Evolutionary conservation across 2,329 filamentous ascomycete genomes (phyloP).

Genomic region (Madurella mycetomatis): DNA sequence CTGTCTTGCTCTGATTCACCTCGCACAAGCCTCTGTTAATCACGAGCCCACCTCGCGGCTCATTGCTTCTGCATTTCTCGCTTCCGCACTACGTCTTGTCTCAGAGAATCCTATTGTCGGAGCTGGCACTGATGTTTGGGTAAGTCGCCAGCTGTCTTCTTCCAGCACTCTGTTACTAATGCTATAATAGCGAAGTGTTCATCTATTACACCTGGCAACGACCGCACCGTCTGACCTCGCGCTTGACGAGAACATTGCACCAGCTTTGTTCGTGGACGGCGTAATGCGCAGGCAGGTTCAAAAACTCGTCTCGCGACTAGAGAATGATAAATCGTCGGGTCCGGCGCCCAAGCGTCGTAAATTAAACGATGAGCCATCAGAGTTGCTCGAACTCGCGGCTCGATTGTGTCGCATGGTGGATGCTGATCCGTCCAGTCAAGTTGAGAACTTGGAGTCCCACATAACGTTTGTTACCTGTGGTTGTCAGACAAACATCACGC

Average conservation of each 20-base stretch:
- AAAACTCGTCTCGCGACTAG: slow-evolving; percentile 3
- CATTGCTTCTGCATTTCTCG: slow-evolving; percentile 24
- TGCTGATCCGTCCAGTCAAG: background rate
- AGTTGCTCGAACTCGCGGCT: background rate
- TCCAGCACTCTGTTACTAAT: background rate
- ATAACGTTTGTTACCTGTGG: slow-evolving; percentile 14
- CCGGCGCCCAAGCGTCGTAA: slow-evolving; percentile 20
- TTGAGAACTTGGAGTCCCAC: slow-evolving; percentile 13
- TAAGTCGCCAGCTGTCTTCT: slow-evolving; percentile 9
- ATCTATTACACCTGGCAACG: slow-evolving; percentile 17
- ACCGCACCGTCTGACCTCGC: background rate
- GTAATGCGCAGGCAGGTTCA: slow-evolving; percentile 17
- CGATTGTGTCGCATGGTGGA: slow-evolving; percentile 8
- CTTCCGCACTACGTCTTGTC: slow-evolving; percentile 15
- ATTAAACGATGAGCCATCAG: slow-evolving; percentile 6
- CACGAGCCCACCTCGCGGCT: slow-evolving; percentile 28
- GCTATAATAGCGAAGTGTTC: slow-evolving; percentile 16
- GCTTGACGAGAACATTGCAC: slow-evolving; percentile 3
- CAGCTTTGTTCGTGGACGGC: slow-evolving; percentile 19
- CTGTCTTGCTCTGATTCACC: slow-evolving; percentile 25
- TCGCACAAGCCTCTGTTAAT: slow-evolving; percentile 22
- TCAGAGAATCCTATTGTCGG: slow-evolving; percentile 19
- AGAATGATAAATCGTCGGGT: background rate
- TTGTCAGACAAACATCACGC: background rate
- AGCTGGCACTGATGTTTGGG: slow-evolving; percentile 24